Base-by-base conservation (phyloP, 768 basidiomycete species). In the Baorangia bicolor region DNA sequence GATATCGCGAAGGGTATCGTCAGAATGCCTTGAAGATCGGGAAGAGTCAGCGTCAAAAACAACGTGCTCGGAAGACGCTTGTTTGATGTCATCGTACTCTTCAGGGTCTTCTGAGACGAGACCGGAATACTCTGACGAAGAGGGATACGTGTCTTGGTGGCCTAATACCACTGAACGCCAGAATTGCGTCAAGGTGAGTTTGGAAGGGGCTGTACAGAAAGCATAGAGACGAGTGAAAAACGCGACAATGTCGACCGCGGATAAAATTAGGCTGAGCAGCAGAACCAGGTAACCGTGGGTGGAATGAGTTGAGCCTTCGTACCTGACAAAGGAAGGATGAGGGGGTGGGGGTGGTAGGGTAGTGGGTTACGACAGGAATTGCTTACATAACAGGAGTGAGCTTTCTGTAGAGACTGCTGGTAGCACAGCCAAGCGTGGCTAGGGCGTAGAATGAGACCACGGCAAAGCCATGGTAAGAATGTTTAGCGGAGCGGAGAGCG, bases 381-480 rank as follows among this genome's bases (percentile, higher is more conserved):
- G 41, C 87, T 65, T 71, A 94, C 88, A 94, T 85, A 71, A 95
- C 80, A 3, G 92, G 91, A 0, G 92, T 93, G 48, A 87, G 70
- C 59, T 90, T 90, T 41, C 77, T 78, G 72, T 98, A 97, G 23
- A 90, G 67, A 2, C 78, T 78, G 62, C 87, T 87, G 21, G 86
- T 73, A 14, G 83, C 77, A 68, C 87, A 82, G 5, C 91, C 92
- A 38, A 95, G 67, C 1, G 76, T 69, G 49, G 78, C 74, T 21
- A 90, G 75, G 13, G 61, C 72, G 66, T 88, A 87, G 73, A 94
- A 94, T 0, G 75, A 73, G 28, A 82, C 47, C n/a, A 86, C 79
- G 8, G 79, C 77, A 16, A 87, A 45, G 23, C 78, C 77, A 52
- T 86, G 86, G 60, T 78, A 81, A 0, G 86, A 73, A 64, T 92